Evolutionary conservation across 352 stramenopile species (phyloP).

Genomic region (Halophytophthora batemanensis): DNA sequence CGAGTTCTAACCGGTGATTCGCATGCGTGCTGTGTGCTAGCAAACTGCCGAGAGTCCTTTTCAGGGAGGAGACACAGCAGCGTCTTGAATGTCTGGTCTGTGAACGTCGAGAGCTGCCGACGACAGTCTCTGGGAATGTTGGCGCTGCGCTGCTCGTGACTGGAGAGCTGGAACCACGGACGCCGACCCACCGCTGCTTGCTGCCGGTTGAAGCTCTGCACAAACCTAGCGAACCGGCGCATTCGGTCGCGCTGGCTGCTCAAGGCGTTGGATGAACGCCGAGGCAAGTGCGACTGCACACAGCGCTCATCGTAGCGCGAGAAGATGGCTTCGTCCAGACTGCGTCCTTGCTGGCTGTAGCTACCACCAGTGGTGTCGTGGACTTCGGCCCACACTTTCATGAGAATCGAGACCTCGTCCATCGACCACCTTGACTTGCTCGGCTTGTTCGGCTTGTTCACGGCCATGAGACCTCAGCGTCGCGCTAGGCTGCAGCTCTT

Average conservation of each 20-base stretch:
- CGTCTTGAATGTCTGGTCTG: constrained; percentile 3
- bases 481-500: too few relatives aligned
- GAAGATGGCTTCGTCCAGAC: constrained; percentile 13
- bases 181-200: constrained; percentile 1
- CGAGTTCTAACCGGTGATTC: not conserved
- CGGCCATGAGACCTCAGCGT: too few relatives aligned
- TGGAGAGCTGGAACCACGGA: constrained; percentile 15
- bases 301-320: constrained; percentile 15
- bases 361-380: not conserved
- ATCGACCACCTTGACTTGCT: constrained; percentile 18
- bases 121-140: constrained; percentile 13
- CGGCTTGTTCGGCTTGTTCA: not conserved
- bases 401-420: constrained; percentile 10
- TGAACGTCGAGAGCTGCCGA: constrained; percentile 16
- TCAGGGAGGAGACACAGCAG: constrained; percentile 10
- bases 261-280: constrained; percentile 13
- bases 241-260: constrained; percentile 19
- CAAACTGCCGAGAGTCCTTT: not conserved
- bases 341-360: constrained; percentile 3
- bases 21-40: not conserved
- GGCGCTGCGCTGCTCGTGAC: constrained; percentile 4
- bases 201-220: constrained; percentile 8
- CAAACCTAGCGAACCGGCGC: constrained; percentile 9
- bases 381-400: constrained; percentile 17
- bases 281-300: constrained; percentile 1